A percentile compares a stretch with the other conserved stretches of the same genome.
Evolutionary conservation across 257 asterid genomes (phyloP).

Genomic region (Echium plantagineum): DNA sequence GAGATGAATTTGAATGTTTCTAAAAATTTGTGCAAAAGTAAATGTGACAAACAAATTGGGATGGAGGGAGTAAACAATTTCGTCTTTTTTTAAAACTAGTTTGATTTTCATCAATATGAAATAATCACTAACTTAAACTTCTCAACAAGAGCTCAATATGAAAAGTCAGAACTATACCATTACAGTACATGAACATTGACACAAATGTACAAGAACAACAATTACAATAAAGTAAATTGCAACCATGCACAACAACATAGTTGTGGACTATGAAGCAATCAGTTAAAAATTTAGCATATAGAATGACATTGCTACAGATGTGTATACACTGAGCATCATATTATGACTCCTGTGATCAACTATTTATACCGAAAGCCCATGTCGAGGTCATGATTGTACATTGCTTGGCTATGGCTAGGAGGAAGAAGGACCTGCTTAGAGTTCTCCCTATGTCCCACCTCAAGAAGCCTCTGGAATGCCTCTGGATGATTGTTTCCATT

Average conservation of each 20-base stretch:
- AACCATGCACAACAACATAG: not conserved
- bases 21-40: too few relatives aligned
- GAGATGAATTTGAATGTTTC: too few relatives aligned
- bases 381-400: conserved; percentile 50
- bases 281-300: too few relatives aligned
- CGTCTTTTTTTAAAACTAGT: too few relatives aligned
- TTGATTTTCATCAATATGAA: too few relatives aligned
- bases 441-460: conserved; percentile 63
- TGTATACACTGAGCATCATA: not conserved
- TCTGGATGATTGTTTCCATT: conserved; percentile 43
- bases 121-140: too few relatives aligned
- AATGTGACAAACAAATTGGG: too few relatives aligned
- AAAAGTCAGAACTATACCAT: too few relatives aligned
- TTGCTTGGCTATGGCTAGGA: conserved; percentile 38
- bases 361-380: conserved; percentile 50
- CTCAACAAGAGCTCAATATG: too few relatives aligned
- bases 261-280: not conserved
- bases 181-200: not conserved
- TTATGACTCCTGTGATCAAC: conserved; percentile 1
- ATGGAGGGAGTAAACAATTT: too few relatives aligned
- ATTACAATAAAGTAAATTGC: not conserved
- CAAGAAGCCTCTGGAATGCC: conserved; percentile 65
- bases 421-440: conserved; percentile 55
- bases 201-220: not conserved
- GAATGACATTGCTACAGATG: not conserved